These are phyloP conservation scores for Pseudonectria buxi DNA, from an alignment of 2,329 filamentous ascomycete genomes.

Conservation along the genomic window DNA sequence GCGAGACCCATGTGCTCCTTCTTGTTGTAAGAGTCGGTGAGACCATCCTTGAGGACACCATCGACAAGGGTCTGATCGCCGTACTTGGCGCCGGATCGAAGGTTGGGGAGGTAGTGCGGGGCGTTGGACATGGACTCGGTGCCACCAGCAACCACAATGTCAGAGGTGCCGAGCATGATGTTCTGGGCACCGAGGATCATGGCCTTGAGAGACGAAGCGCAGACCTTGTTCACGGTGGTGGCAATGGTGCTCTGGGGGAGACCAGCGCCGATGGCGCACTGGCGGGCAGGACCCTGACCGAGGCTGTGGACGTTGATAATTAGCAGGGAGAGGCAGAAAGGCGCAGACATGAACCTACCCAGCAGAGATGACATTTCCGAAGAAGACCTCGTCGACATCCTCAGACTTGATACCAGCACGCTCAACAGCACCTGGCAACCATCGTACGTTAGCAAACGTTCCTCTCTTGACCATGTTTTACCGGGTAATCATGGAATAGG, in stretches of 20 bases:
- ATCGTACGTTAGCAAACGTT: constrained; percentile 8
- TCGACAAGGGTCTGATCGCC: constrained; percentile 85
- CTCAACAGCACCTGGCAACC: constrained; percentile 62
- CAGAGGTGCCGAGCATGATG: constrained; percentile 92
- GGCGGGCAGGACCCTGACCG: constrained; percentile 91
- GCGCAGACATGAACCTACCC: constrained; percentile 52
- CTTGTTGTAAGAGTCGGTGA: constrained; percentile 82
- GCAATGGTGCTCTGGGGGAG: constrained; percentile 72
- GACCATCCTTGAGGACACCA: constrained; percentile 86
- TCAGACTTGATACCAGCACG: constrained; percentile 82
- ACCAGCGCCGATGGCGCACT: constrained; percentile 85
- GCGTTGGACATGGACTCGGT: constrained; percentile 98
- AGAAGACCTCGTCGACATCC: constrained; percentile 93
- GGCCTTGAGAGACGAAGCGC: constrained; percentile 90
- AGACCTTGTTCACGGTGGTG: constrained; percentile 98
- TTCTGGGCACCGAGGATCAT: constrained; percentile 93
- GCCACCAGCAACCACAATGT: constrained; percentile 87
- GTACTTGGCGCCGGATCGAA: constrained; percentile 87
- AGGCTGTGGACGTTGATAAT: constrained; percentile 48
- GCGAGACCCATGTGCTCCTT: constrained; percentile 95
- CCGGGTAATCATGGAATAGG: neutral
- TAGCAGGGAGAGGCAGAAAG: constrained; percentile 1
- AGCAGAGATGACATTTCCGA: constrained; percentile 95
- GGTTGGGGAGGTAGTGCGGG: constrained; percentile 86
- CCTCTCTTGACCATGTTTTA: neutral